A percentile compares a stretch with the other conserved stretches of the same genome.
These are phyloP conservation scores for Rhodotorula glutinis DNA, from an alignment of 1,284 basidiomycete genomes.

Conservation along the genomic window DNA sequence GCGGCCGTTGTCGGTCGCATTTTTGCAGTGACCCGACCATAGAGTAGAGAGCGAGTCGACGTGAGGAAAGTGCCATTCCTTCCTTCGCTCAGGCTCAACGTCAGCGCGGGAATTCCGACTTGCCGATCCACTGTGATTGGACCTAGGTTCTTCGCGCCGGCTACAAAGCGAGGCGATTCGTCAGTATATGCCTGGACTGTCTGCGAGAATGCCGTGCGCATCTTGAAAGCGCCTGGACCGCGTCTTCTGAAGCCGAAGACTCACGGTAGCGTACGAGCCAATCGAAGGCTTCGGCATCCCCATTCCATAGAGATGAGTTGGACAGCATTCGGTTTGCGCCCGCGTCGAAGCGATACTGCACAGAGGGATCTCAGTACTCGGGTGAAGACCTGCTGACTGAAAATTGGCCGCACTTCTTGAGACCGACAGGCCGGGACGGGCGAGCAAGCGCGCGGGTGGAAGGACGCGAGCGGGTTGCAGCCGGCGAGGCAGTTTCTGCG, in stretches of 20 bases:
- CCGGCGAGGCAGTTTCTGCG: constrained; percentile 67
- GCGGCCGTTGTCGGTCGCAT: constrained; percentile 59
- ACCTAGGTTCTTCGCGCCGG: constrained; percentile 1
- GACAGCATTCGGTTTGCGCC: constrained; percentile 62
- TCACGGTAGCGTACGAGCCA: constrained; percentile 61
- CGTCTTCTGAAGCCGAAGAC: no score
- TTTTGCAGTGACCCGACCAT: constrained; percentile 68
- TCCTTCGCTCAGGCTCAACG: constrained; percentile 6
- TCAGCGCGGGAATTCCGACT: neutral
- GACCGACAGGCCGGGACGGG: constrained; percentile 68
- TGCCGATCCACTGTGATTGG: neutral
- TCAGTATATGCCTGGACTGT: no score
- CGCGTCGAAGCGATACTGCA: constrained; percentile 60
- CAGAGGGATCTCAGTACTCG: no score
- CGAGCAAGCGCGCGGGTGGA: constrained; percentile 62
- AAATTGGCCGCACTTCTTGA: constrained; percentile 49
- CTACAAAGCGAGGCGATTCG: no score
- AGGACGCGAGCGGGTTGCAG: constrained; percentile 69
- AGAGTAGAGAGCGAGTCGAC: constrained; percentile 74
- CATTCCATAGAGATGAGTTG: constrained; percentile 61
- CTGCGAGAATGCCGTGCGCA: no score
- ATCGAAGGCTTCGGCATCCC: constrained; percentile 64
- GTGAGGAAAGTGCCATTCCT: constrained; percentile 66
- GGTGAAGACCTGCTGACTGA: no score
- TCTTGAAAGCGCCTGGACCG: no score